These are phyloP conservation scores for Citrus glauca DNA, from an alignment of 345 rosid genomes.

Conservation along the genomic window DNA sequence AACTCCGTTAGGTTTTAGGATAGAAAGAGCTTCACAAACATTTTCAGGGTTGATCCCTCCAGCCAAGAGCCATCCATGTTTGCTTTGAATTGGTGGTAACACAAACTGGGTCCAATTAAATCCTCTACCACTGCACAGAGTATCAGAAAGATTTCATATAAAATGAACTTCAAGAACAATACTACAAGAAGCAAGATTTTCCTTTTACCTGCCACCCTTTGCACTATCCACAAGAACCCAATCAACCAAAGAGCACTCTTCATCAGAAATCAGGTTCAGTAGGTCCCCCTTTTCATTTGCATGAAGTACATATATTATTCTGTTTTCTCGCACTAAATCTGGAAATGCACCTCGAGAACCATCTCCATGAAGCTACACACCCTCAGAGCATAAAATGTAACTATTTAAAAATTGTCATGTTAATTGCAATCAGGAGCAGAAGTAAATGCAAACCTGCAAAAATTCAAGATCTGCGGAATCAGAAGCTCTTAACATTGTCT, in stretches of 20 bases:
- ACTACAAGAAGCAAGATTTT: not conserved
- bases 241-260: constrained; percentile 60
- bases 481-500: constrained; percentile 58
- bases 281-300: constrained; percentile 66
- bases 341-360: constrained; percentile 63
- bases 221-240: constrained; percentile 91
- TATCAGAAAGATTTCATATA: not conserved
- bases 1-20: constrained; percentile 62
- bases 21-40: constrained; percentile 55
- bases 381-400: not conserved
- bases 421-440: constrained; percentile 1
- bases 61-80: constrained; percentile 82
- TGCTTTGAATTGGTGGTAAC: constrained; percentile 68
- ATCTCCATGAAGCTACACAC: constrained; percentile 72
- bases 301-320: constrained; percentile 72
- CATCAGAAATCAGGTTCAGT: constrained; percentile 57
- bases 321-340: constrained; percentile 37
- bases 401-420: not conserved
- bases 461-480: constrained; percentile 65
- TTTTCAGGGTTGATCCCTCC: constrained; percentile 76
- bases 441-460: constrained; percentile 53
- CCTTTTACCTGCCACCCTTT: constrained; percentile 73
- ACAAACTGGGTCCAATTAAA: constrained; percentile 66
- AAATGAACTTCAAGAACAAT: not conserved
- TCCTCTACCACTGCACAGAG: constrained; percentile 67